A percentile compares a stretch with the other conserved stretches of the same genome.
phyloP scores from a whole-genome alignment of 2,329 filamentous ascomycete species.

The Rachicladosporium sp. region DNA sequence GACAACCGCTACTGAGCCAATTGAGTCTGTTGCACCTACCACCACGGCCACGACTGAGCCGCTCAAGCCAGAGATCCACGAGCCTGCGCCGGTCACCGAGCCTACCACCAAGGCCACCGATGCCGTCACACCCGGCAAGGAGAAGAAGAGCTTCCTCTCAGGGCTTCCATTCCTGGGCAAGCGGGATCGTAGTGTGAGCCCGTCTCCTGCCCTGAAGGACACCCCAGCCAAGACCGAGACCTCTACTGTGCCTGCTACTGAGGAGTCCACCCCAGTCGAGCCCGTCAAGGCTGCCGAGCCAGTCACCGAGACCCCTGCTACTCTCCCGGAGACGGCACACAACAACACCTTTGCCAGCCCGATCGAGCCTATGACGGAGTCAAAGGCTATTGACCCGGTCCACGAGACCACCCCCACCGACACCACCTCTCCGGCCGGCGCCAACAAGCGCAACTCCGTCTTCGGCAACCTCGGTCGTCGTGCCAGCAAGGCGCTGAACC shows the following conservation, averaged over 20 bases:
- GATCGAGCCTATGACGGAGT: constrained; percentile 1
- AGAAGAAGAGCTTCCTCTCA: constrained; percentile 24
- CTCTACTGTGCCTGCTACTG: constrained; percentile 3
- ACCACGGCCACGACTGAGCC: constrained; percentile 11
- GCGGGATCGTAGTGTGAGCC: constrained; percentile 25
- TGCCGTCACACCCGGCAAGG: constrained; percentile 16
- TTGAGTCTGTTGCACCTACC: constrained; percentile 19
- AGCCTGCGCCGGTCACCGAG: constrained; percentile 21
- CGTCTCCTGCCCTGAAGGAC: constrained; percentile 22
- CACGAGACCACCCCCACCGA: constrained; percentile 3
- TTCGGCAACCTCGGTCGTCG: constrained; percentile 22
- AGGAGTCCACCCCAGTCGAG: constrained; percentile 15
- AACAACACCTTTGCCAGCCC: constrained; percentile 7
- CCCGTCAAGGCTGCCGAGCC: constrained; percentile 16
- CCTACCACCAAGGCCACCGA: constrained; percentile 28
- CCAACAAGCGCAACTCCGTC: constrained; percentile 21
- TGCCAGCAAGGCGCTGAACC: constrained; percentile 22
- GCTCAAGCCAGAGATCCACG: constrained; percentile 14
- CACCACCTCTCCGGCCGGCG: constrained; percentile 10
- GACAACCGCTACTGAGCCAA: constrained; percentile 31
- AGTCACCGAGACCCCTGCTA: constrained; percentile 11
- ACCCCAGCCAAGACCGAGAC: constrained; percentile 21
- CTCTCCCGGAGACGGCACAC: constrained; percentile 7
- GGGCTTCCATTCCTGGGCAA: constrained; percentile 20
- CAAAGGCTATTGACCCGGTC: constrained; percentile 5